Evolutionary conservation across 108 stramenopile genomes (phyloP).

Genomic region (Skeletonema costatum): DNA sequence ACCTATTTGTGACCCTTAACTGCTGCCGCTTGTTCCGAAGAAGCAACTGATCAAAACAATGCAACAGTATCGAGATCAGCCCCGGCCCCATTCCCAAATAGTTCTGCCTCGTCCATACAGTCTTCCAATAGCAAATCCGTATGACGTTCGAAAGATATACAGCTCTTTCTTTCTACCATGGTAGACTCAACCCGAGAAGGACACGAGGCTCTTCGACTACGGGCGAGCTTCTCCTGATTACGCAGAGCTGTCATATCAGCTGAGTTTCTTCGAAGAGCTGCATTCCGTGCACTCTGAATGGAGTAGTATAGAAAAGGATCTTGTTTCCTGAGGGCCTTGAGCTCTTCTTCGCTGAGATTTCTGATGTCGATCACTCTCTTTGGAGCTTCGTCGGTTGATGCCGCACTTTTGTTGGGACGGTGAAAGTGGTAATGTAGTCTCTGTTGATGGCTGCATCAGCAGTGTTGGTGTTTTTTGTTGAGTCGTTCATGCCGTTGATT

Average conservation of each 20-base stretch:
- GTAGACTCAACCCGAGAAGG: background rate
- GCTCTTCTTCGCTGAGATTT: background rate
- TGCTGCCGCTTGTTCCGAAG: background rate
- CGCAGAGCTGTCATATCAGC: background rate
- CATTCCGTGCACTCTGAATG: background rate
- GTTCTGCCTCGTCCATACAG: background rate
- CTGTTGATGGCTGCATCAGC: background rate
- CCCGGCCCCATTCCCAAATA: background rate
- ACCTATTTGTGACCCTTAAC: background rate
- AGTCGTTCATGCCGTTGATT: too few relatives aligned
- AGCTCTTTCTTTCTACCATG: background rate
- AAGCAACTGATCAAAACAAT: background rate
- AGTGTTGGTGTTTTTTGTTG: background rate
- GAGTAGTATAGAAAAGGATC: conserved; percentile 3
- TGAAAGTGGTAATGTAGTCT: background rate
- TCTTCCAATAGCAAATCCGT: background rate
- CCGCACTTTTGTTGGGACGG: background rate
- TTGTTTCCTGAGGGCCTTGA: background rate
- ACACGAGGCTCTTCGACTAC: background rate
- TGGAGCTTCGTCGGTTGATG: background rate
- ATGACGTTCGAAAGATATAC: background rate
- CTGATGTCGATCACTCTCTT: background rate
- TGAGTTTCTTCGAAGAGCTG: background rate
- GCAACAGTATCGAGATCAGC: background rate
- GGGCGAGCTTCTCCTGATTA: background rate